Evolutionary conservation across 2,329 filamentous ascomycete species (phyloP).

Genomic region (Cercospora brassicicola): DNA sequence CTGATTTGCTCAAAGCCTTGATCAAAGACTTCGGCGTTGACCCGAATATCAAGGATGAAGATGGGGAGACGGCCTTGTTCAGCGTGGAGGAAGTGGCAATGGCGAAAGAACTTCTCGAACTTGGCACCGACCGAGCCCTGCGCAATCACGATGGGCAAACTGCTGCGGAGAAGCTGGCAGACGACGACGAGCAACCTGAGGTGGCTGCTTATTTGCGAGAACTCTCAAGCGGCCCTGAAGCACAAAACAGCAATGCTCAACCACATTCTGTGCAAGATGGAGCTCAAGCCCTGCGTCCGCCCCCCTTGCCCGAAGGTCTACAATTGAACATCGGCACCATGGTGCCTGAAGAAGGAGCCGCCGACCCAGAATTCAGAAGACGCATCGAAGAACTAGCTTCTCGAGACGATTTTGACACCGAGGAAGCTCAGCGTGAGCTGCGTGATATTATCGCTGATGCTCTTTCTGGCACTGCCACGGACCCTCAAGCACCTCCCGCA

Average conservation of each 20-base stretch:
- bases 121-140: constrained; percentile 66
- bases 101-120: constrained; percentile 74
- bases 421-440: constrained; percentile 76
- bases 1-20: constrained; percentile 73
- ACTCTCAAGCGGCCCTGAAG: constrained; percentile 17
- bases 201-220: constrained; percentile 70
- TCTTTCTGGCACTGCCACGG: constrained; percentile 63
- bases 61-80: constrained; percentile 91
- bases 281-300: constrained; percentile 47
- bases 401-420: constrained; percentile 77
- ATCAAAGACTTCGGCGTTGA: constrained; percentile 75
- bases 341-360: constrained; percentile 57
- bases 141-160: constrained; percentile 74
- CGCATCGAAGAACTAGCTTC: constrained; percentile 87
- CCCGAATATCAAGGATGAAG: constrained; percentile 81
- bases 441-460: constrained; percentile 78
- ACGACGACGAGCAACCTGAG: constrained; percentile 74
- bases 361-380: constrained; percentile 78
- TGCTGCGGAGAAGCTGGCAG: constrained; percentile 75
- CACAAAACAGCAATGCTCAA: not conserved
- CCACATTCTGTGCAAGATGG: constrained; percentile 23
- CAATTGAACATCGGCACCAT: constrained; percentile 76
- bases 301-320: constrained; percentile 72
- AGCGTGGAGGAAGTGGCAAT: constrained; percentile 80
- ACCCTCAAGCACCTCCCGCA: constrained; percentile 41